phyloP scores from a whole-genome alignment of 495 filamentous ascomycete genomes.

The Pseudotulostoma volvatum region DNA sequence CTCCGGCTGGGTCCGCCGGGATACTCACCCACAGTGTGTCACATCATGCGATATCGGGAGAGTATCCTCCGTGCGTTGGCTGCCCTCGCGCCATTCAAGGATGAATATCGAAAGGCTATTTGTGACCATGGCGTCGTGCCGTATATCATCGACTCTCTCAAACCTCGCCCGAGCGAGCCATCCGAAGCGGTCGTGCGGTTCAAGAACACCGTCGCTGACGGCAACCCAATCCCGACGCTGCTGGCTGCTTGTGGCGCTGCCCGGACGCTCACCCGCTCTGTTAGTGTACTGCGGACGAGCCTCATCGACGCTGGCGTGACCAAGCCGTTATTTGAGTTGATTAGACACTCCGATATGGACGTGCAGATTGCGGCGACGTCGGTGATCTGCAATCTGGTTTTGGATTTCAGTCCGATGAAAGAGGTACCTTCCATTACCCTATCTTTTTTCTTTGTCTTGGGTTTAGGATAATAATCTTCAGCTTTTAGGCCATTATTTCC shows the following conservation, averaged over 20 bases:
- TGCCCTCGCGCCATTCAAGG: conserved; percentile 61
- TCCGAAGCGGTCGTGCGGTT: conserved; percentile 17
- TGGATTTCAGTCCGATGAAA: conserved; percentile 82
- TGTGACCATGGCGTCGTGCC: conserved; percentile 65
- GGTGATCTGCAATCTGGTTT: conserved; percentile 64
- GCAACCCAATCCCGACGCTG: conserved; percentile 46
- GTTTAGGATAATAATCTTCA: conserved; percentile 12
- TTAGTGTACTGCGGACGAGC: conserved; percentile 67
- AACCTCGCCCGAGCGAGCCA: conserved; percentile 30
- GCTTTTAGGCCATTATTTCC: conserved; percentile 47
- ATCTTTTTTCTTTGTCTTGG: not conserved
- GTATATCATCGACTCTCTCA: conserved; percentile 72
- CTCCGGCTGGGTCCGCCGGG: conserved; percentile 41
- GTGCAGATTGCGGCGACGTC: conserved; percentile 76
- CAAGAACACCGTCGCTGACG: conserved; percentile 25
- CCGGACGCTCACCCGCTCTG: conserved; percentile 63
- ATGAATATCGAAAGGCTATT: conserved; percentile 68
- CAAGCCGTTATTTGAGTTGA: conserved; percentile 57
- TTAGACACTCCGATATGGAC: conserved; percentile 59
- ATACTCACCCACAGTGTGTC: conserved; percentile 43
- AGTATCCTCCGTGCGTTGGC: conserved; percentile 64
- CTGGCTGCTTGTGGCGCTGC: conserved; percentile 72
- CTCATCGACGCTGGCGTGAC: conserved; percentile 75
- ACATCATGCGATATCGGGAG: conserved; percentile 63
- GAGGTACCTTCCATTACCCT: conserved; percentile 30